A percentile compares a stretch with the other conserved stretches of the same genome.
Evolutionary conservation across 164 flowering plant species (phyloP).

Genomic region (Berberis vulgaris): DNA sequence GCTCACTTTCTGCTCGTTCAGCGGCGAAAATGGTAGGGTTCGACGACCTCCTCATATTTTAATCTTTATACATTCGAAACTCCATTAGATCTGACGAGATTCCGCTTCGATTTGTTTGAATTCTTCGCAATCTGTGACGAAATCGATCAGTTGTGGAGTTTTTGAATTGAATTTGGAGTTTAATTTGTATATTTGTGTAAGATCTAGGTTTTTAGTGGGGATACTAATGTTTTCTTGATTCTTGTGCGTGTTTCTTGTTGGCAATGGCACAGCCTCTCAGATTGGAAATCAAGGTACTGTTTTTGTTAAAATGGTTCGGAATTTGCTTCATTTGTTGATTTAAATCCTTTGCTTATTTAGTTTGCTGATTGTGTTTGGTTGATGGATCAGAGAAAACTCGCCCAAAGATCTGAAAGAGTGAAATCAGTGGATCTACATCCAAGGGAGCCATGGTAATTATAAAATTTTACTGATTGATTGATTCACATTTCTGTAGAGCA

Average conservation of each 20-base stretch:
- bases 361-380: conserved; percentile 8
- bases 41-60: neutral
- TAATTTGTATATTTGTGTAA: no score
- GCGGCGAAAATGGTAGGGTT: conserved; percentile 31
- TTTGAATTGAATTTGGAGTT: no score
- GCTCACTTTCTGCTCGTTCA: neutral
- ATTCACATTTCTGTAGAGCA: neutral
- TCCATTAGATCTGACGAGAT: conserved; percentile 27
- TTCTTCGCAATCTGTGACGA: no score
- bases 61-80: neutral
- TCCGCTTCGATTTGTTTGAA: neutral
- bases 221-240: conserved; percentile 11
- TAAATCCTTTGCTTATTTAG: neutral
- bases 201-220: no score
- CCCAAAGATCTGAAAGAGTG: conserved; percentile 89
- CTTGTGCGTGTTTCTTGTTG: conserved; percentile 5
- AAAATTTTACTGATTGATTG: neutral
- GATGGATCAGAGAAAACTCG: conserved; percentile 71
- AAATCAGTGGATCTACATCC: conserved; percentile 94
- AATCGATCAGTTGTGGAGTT: no score
- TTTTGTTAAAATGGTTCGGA: neutral
- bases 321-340: neutral
- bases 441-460: conserved; percentile 64
- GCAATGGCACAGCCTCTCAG: conserved; percentile 64
- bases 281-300: conserved; percentile 81